Evolutionary conservation across 305 asterid genomes (phyloP).

Genomic region (Fraxinus latifolia): DNA sequence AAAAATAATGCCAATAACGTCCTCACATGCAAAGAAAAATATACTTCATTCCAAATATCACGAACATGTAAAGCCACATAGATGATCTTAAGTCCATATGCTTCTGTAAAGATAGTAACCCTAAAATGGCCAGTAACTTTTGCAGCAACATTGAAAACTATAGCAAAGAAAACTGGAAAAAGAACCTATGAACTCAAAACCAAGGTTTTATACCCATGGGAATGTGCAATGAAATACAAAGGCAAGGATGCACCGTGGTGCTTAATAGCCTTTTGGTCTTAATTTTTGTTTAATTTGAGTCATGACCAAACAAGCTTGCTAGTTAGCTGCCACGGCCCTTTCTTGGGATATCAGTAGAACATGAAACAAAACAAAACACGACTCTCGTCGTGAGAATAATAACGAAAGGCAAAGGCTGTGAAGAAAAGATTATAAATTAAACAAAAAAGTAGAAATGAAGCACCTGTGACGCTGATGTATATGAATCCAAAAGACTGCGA

Average conservation of each 20-base stretch:
- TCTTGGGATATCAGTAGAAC: constrained; percentile 8
- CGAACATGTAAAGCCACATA: background rate
- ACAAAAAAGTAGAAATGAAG: constrained; percentile 1
- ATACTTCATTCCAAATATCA: background rate
- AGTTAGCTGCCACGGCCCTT: constrained; percentile 1
- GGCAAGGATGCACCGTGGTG: background rate
- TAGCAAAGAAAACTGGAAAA: background rate
- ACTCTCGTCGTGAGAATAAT: constrained; percentile 4
- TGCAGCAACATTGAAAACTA: background rate
- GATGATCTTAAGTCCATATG: background rate
- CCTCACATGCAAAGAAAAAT: background rate
- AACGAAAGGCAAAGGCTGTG: constrained; percentile 2
- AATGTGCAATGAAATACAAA: background rate
- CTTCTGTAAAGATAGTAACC: background rate
- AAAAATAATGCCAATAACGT: background rate
- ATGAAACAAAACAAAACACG: background rate
- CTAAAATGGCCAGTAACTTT: background rate
- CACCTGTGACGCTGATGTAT: constrained; percentile 75
- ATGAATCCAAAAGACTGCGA: constrained; percentile 89
- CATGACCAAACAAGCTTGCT: constrained; percentile 7
- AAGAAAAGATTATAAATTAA: constrained; percentile 8
- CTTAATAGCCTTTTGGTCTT: constrained; percentile 8
- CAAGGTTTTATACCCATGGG: background rate
- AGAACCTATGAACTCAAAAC: background rate
- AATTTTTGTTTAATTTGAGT: constrained; percentile 7